A percentile compares a stretch with the other conserved stretches of the same genome.
These are phyloP conservation scores for Helotiales sp. DNA, from an alignment of 2,329 filamentous ascomycete genomes.

Conservation along the genomic window DNA sequence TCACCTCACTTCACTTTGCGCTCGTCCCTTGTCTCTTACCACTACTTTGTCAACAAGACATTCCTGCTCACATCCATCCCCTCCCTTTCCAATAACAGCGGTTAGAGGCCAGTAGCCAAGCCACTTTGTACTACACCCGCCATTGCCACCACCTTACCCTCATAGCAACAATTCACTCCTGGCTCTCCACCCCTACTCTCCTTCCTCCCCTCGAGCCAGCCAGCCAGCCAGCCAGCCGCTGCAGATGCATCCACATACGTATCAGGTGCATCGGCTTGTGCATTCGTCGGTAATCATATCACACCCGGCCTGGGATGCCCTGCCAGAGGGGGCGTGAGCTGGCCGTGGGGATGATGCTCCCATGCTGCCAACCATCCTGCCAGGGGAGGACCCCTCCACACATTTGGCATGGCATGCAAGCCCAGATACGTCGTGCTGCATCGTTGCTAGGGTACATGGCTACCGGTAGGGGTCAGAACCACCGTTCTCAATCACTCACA, in stretches of 20 bases:
- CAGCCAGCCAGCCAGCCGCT: neutral
- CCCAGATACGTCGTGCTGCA: neutral
- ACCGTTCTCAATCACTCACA: conserved; percentile 30
- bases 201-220: neutral
- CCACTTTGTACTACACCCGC: neutral
- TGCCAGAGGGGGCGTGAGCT: conserved; percentile 6
- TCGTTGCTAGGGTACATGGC: neutral
- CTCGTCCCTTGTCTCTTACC: conserved; percentile 8
- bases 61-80: neutral
- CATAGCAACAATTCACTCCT: neutral
- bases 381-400: neutral
- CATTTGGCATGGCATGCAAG: neutral
- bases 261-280: conserved; percentile 14
- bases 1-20: conserved; percentile 1
- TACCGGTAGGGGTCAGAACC: conserved; percentile 16
- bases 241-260: neutral
- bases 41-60: neutral
- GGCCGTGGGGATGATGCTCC: conserved; percentile 2
- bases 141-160: neutral
- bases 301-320: neutral
- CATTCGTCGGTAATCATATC: conserved; percentile 12
- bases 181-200: neutral
- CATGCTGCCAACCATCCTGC: neutral
- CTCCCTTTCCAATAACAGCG: neutral
- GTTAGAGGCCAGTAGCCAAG: conserved; percentile 1